Conservation (phyloP, 768 basidiomycete species). For the Boletus reticulatus region DNA sequence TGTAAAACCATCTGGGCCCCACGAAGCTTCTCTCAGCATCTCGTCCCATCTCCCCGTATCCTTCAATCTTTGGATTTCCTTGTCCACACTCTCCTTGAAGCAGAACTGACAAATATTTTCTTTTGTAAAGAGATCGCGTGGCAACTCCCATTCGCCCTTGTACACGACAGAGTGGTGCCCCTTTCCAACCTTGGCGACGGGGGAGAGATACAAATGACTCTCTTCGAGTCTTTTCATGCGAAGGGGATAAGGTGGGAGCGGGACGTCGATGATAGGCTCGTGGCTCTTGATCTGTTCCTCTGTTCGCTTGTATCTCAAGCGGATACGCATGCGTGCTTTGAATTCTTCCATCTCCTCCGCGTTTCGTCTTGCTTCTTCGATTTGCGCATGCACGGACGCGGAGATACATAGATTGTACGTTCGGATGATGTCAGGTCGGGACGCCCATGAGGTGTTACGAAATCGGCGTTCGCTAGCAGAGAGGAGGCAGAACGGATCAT, state of each 20-base stretch:
- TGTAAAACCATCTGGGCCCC: constrained; percentile 10
- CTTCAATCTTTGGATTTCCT: constrained; percentile 22
- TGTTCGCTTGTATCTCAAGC: constrained; percentile 18
- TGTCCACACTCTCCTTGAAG: constrained; percentile 30
- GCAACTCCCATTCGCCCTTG: constrained; percentile 51
- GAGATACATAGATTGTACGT: constrained; percentile 29
- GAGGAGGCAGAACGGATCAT: constrained; percentile 42
- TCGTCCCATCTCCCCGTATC: constrained; percentile 20
- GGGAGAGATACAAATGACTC: constrained; percentile 51
- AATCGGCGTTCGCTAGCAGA: constrained; percentile 1
- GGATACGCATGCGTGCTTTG: constrained; percentile 17
- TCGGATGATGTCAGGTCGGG: constrained; percentile 30
- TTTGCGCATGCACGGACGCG: not conserved
- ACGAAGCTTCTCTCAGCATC: constrained; percentile 11
- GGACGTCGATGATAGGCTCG: constrained; percentile 30
- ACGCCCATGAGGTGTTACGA: constrained; percentile 23
- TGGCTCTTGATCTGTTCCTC: constrained; percentile 21
- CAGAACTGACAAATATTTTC: constrained; percentile 40
- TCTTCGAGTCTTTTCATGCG: constrained; percentile 28
- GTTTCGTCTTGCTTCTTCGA: constrained; percentile 2
- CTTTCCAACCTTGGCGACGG: constrained; percentile 33
- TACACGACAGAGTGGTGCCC: constrained; percentile 57
- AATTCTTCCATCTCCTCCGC: constrained; percentile 9
- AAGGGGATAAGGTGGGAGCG: constrained; percentile 27
- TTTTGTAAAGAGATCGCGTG: constrained; percentile 37